Evolutionary conservation across 2,329 filamentous ascomycete genomes (phyloP), one percentile per base, ranked within the genome.

Genomic region (Penicillium capsulatum): DNA sequence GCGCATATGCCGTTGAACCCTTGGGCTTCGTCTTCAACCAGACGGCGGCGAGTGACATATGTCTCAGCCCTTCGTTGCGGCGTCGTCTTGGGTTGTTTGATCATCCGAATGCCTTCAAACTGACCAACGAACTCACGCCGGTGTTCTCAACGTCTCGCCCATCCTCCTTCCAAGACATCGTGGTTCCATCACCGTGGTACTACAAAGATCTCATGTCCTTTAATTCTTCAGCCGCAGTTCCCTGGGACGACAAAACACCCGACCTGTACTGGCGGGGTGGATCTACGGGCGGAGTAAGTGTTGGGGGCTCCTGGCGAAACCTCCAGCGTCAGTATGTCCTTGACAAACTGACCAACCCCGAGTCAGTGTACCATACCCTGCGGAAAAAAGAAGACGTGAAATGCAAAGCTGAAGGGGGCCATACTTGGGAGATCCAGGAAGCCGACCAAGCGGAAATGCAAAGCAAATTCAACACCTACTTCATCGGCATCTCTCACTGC

Each of bases 301-400:
- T 85, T 40, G 79, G 84, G 48, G 87, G 88, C 14, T 85, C 86
- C 3, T 95, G 89, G 89, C 74, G 84, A 44, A 74, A 82, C 2
- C 87, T 94, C 57, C 89, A 94, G 58, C 82, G 89, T 1, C 89
- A 95, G 63, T 78, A 80, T 30, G 74, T 94, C 39, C 84, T 95
- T 2, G 75, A 79, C 44, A 85, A 83, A 60, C 76, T 94, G 58
- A 92, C 92, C 60, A 72, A 74, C 1, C 69, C 67, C 2, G 76
- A 77, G 47, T 68, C 68, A 33, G 16, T 28, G 7, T 55, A 61
- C n/a, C 55, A 61, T 16, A 68, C 71, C 40, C 50, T 55, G 15
- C 89, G 83, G 79, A 9, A 22, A 22, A 22, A 5, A 9, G 9
- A 9, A 22, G 19, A 22, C 19, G 5, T 22, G 5, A 22, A 22